Base-by-base conservation (phyloP, 2,329 filamentous ascomycete genomes). In the Geoglossum cookeanum region DNA sequence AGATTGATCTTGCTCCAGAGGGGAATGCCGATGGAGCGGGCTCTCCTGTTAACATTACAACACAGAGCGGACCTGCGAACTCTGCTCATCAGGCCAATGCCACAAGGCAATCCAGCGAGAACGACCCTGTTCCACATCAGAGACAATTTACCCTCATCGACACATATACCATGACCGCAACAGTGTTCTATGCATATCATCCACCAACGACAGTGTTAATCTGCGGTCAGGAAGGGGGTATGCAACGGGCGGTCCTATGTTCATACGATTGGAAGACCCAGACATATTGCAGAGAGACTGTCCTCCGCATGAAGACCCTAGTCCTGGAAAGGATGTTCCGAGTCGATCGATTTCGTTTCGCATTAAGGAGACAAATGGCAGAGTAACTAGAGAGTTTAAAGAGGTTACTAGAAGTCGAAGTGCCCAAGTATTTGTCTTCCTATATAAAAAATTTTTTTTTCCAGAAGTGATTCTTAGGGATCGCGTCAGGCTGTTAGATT, bases 241-340 rank as follows among this genome's bases (percentile, higher is more conserved):
- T 74, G 70, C 71, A 74, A 58, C 66, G 74, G 6, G 70, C 70
- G 2, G 62, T 75, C 4, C 63, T 71, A 15, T 74, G 72, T 60
- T 74, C 70, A 0, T 75, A 74, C 57, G 71, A 75, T 59, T 71
- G 68, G 68, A 68, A 65, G 0, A 69, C 66, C 1, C 62, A 65
- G 2, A 73, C 70, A 0, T 62, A 74, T 54, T 71, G 70, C 55
- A 64, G 70, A 0, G 73, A 75, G 62, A 72, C 69, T 0, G 73
- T 75, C 1, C 57, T 75, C 35, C 64, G 73, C 1, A 66, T 75
- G 49, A 68, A 70, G 32, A 71, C 72, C 0, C 56, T 63, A 15
- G 67, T 69, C 5, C 63, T 69, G 15, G 65, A 71, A 27, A 61
- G 32, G 32, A 71, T 73, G 68, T 61, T 63, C 5, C 62, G 68